Evolutionary conservation across 441 rosid species (phyloP), one percentile per base, ranked within the genome.

Genomic region (Theobroma grandiflorum): DNA sequence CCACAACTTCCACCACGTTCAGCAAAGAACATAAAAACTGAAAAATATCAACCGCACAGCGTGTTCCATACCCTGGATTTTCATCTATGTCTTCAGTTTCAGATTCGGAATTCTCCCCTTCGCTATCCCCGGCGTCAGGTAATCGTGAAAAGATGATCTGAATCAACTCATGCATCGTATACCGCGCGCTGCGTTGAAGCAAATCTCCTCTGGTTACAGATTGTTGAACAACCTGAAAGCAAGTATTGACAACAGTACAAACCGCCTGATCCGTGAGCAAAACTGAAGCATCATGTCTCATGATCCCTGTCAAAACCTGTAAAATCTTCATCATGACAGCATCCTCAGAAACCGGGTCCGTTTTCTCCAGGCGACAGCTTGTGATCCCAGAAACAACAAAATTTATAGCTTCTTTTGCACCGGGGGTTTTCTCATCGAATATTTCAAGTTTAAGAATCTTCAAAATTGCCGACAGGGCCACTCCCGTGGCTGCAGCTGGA

Each of bases 191-290:
- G 6, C 98, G 91, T 64, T 92, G 98, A 55, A 96, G 92, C 85
- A 94, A 84, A 86, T 93, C 94, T 31, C 98, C 94, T 55, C 94
- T 84, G 71, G 82, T 82, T 0, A 90, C 76, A 1, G 97, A 93
- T 82, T 96, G 97, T 80, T 96, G 98, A 62, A 94, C 95, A 3
- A 94, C 94, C 73, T 94, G 97, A 69, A 96, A 96, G 83, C 99
- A 96, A 0, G 98, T 86, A 62, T 96, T 94, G 57, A 96, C 96
- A 10, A 93, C 82, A 4, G 93, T 92, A 76, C 97, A 96, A 80
- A 93, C 93, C 12, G 98, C 90, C 14, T 90, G 89, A 73, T 94
- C 97, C 4, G 91, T 74, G 10, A 91, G 90, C 75, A 88, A 75
- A 57, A 89, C 80, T 2, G 98, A 92, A 31, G 97, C 89, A 0